phyloP scores from a whole-genome alignment of 2,329 filamentous ascomycete genomes.

The Thermothelomyces thermophilus region DNA sequence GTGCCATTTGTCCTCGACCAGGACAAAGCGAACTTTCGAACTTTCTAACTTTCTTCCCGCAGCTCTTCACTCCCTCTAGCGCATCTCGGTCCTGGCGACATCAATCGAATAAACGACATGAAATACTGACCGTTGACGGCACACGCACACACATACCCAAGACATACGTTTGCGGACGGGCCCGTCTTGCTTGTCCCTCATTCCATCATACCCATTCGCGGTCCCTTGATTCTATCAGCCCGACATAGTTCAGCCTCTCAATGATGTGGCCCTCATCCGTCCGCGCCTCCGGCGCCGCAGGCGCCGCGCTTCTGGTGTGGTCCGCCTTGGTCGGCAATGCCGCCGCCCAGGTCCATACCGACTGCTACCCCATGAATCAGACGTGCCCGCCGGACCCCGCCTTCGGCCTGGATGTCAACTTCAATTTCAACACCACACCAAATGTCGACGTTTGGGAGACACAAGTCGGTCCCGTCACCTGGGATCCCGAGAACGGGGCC shows the following conservation, averaged over 20 bases:
- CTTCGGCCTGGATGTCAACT: slow-evolving; percentile 56
- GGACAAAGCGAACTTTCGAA: too few relatives aligned
- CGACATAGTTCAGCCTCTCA: neutral
- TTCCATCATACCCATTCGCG: neutral
- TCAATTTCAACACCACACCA: slow-evolving; percentile 58
- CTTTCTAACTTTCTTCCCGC: neutral
- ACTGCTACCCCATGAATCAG: slow-evolving; percentile 59
- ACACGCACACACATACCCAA: neutral
- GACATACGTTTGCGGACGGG: neutral
- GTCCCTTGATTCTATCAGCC: neutral
- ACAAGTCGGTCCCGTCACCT: slow-evolving; percentile 58
- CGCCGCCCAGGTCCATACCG: slow-evolving; percentile 66
- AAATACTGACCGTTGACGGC: slow-evolving; percentile 7
- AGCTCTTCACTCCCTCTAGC: slow-evolving; percentile 6
- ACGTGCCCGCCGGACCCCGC: slow-evolving; percentile 67
- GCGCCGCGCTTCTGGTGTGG: slow-evolving; percentile 35
- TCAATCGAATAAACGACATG: slow-evolving; percentile 10
- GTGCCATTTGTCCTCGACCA: too few relatives aligned
- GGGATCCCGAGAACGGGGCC: slow-evolving; percentile 56
- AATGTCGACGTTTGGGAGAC: slow-evolving; percentile 60
- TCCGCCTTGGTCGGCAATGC: slow-evolving; percentile 38
- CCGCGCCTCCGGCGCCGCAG: slow-evolving; percentile 31
- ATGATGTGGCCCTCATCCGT: slow-evolving; percentile 26
- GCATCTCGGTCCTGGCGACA: slow-evolving; percentile 14
- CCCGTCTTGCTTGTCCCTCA: too few relatives aligned